Percentiles rank a stretch among this genome's conserved stretches.
Conservation (phyloP, 73 alveolate species). For the Paramecium octaurelia region DNA sequence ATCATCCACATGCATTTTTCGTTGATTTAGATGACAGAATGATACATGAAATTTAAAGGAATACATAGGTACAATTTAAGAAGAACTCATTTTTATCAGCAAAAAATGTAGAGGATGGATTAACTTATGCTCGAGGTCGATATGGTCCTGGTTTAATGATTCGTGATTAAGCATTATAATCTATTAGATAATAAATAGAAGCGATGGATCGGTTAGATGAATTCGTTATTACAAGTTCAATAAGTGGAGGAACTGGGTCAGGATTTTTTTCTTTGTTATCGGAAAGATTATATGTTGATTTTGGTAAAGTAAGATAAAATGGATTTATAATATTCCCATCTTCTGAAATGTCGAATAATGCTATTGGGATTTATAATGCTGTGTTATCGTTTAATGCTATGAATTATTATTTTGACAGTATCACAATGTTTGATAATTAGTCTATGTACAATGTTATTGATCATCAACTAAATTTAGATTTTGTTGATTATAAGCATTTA, state of each 20-base stretch:
- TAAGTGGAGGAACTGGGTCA: conserved; percentile 60
- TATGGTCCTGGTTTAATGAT: not conserved
- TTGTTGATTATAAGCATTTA: not conserved
- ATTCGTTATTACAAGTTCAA: not conserved
- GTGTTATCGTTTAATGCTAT: not conserved
- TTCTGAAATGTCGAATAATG: not conserved
- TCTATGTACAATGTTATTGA: not conserved
- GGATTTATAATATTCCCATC: not conserved
- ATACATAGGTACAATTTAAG: not conserved
- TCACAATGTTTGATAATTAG: not conserved
- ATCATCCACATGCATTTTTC: not conserved
- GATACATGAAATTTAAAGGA: not conserved
- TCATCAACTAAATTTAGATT: not conserved
- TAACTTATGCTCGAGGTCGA: not conserved
- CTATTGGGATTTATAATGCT: not conserved
- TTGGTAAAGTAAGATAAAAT: not conserved
- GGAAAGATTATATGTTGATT: not conserved
- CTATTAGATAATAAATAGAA: not conserved
- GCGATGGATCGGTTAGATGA: not conserved
- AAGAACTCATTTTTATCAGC: not conserved
- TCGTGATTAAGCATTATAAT: not conserved
- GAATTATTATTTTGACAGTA: not conserved
- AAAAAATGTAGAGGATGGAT: not conserved
- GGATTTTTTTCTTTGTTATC: not conserved
- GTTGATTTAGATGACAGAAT: not conserved